Base-by-base conservation (phyloP, 805 yeast genomes). In the Saccharomycopsis oosterbeekiorum region DNA sequence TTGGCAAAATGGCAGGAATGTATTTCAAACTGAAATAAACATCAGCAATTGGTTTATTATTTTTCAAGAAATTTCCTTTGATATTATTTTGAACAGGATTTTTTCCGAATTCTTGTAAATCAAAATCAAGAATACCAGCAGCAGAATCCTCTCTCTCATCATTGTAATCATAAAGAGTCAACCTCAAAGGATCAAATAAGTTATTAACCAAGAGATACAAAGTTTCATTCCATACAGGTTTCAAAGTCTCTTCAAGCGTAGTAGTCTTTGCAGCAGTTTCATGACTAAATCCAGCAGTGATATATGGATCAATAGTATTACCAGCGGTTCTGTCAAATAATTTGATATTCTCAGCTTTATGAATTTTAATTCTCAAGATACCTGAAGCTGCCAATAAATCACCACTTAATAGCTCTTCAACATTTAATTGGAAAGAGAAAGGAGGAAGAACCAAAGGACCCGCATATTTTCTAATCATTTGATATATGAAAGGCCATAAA, bases 381-480 rank as follows among this genome's bases (percentile, higher is more conserved):
- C 99, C 99, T 67, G 90, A 79, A 6, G 98, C 86, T 42, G 93
- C 83, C 68, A 85, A 85, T 60, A 83, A 73, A 55, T 93, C 85
- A 69, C 97, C 97, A 21, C 96, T 86, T 67, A 93, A 73, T 70
- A 94, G 76, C 75, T 91, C 97, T 70, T 96, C 96, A 55, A 94
- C 81, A 69, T 96, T 94, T 70, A 94, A 76, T 76, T 94, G 96
- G 78, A 92, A 88, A 2, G 97, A 90, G 65, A 94, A 85, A 14
- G 99, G 99, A 55, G 88, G 79, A 68, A 89, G 87, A 57, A 93
- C 70, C 77, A 94, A 82, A 37, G 97, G 94, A 10, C 98, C 98
- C 59, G 83, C 84, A 74, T 86, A 92, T 70, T 91, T 89, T 68
- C 81, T 83, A 29, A 91, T 83, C 89, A 92, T 85, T 69, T 87